Evolutionary conservation across 805 yeast species (phyloP), one percentile per base, ranked within the genome.

Genomic region (Cyberlindnera japonica): DNA sequence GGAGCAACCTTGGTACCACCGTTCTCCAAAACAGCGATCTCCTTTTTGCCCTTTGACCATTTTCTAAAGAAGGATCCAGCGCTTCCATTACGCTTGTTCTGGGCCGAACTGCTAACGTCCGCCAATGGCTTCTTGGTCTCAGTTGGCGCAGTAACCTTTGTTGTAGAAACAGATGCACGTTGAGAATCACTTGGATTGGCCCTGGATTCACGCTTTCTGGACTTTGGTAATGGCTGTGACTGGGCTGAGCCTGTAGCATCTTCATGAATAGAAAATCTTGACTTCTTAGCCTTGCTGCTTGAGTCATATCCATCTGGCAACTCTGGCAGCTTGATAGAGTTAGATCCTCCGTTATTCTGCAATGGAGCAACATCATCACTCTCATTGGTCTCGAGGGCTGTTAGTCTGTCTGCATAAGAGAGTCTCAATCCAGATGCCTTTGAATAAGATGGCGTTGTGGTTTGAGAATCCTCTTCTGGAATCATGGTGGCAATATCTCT

Each of bases 391-490:
- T 45, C 43, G 30, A 50, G 45, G 3, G 52, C 57, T 24, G 56
- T 57, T 35, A 64, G 57, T 47, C 71, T 61, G 46, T 68, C 71
- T 32, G 71, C 68, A 44, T 58, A 65, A 44, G 63, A 65, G 38
- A 67, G 43, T 46, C 65, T 67, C 37, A 65, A 30, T 3, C 58
- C 52, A 41, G 53, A 24, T 21, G 24, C 3, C 39, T 38, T 44
- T 20, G 40, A 36, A 18, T 41, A 38, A 10, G 43, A 40, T 5
- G 40, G 33, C 8, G 38, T 35, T 10, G 40, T 32, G 19, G 42
- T 34, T n/a, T 43, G 37, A 8, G 40, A 14, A 1, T 35, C 37
- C 29, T 43, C 47, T 20, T 39, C 43, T 27, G 35, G 38, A 18
- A 38, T 43, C 28, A 33, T 42, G 29, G 39, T 25, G 20, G 36